Conservation (phyloP, 176 grass and related monocot genomes). For the Oryza nivara region DNA sequence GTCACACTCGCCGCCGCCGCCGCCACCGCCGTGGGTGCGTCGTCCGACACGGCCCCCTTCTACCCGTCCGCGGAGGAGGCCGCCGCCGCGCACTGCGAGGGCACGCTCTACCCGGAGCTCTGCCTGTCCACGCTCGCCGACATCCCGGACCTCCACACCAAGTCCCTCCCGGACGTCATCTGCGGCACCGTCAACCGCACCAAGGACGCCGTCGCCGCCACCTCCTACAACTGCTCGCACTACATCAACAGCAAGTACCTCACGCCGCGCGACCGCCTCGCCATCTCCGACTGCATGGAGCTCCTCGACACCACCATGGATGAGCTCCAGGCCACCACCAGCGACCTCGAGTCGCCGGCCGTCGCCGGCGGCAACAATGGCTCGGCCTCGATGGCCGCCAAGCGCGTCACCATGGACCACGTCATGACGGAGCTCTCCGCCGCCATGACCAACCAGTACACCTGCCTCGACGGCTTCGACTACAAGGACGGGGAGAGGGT, state of each 20-base stretch:
- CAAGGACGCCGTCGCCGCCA: constrained; percentile 39
- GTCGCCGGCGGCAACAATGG: background rate
- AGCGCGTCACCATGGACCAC: constrained; percentile 39
- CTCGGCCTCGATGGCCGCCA: background rate
- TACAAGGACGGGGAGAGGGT: constrained; percentile 44
- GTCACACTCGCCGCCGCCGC: constrained; percentile 4
- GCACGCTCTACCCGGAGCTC: constrained; percentile 71
- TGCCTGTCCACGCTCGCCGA: constrained; percentile 68
- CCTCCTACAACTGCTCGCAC: constrained; percentile 51
- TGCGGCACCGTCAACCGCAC: constrained; percentile 56
- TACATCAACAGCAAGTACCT: constrained; percentile 51
- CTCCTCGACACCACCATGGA: constrained; percentile 68
- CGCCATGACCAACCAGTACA: constrained; percentile 86
- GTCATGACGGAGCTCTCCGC: constrained; percentile 74
- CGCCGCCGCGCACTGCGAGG: constrained; percentile 61
- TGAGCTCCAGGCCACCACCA: constrained; percentile 46
- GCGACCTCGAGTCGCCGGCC: constrained; percentile 31
- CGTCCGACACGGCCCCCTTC: constrained; percentile 28
- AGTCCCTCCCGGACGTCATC: constrained; percentile 67
- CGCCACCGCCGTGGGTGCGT: background rate
- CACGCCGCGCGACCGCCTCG: constrained; percentile 37
- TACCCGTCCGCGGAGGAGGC: constrained; percentile 44
- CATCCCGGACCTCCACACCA: constrained; percentile 59
- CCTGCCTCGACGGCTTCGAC: constrained; percentile 75
- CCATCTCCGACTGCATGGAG: constrained; percentile 74